Base-by-base conservation (phyloP, 345 rosid species). In the Adansonia digitata region DNA sequence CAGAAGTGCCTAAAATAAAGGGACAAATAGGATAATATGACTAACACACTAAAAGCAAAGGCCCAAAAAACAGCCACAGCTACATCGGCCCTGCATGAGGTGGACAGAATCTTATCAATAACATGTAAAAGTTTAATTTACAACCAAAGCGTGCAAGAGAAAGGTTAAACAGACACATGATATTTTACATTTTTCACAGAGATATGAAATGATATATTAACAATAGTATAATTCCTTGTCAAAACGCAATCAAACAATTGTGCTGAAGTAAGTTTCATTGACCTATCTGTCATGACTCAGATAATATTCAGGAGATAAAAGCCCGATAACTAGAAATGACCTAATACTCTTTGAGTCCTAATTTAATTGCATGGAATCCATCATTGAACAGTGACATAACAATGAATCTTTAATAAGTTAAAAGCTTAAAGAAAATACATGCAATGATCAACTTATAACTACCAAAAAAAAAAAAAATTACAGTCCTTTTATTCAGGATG, bases 41-140 rank as follows among this genome's bases (percentile, higher is more conserved):
- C 63, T 18, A 86, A 83, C 75, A 81, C 17, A 72, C 78, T 35
- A 60, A 82, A 85, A 60, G 78, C 77, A 42, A 73, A 31, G 22
- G 85, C 86, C 84, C 82, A 83, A 74, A 81, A 78, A 67, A 81
- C 43, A 70, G 92, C 86, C 49, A 79, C 87, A 64, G 80, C 78
- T 35, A 84, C 83, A 78, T 86, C 87, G 59, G 17, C 78, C 87
- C 88, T 78, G 86, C 84, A 78, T 27, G 27, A 81, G 80, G 71
- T 55, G 22, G 39, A 76, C 14, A 55, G 35, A 57, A 26, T 43
- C 63, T 45, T 42, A 2, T 59, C 48, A 72, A 61, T 35, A 57
- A 59, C 40, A 18, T 26, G 42, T 29, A 24, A n/a, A 40, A 72
- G 18, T 26, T 18, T 3, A 72, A 56, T 52, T 18, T 71, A 18